Base-by-base conservation (phyloP, 768 basidiomycete species). In the Boletus subcaerulescens region DNA sequence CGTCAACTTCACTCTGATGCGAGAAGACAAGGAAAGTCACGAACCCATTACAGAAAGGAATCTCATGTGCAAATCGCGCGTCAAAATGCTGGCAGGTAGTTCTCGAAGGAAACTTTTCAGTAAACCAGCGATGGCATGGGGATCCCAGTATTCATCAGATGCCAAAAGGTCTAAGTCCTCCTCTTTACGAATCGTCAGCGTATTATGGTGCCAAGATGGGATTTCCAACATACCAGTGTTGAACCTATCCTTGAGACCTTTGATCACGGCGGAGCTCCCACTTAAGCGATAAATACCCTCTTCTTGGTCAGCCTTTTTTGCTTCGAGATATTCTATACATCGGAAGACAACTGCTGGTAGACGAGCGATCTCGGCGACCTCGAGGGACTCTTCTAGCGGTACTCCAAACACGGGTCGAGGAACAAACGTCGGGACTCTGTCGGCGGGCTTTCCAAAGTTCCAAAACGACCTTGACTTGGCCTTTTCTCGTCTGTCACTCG, bases 261-360 rank as follows among this genome's bases (percentile, higher is more conserved):
- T 97, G 76, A 98, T 94, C 53, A 96, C 93, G 33, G 93, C 90
- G 59, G 93, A 91, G 69, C 92, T 94, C 22, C 95, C 95, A 66
- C 90, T 94, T 56, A 99, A 74, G 55, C 97, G 86, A 74, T 98
- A 99, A 56, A 99, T 96, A 33, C 97, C 97, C 72, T 99, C 97
- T 66, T 99, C 97, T 61, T 91, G 85, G 57, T 98, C 92, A 20
- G 97, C 96, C 69, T 91, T 82, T 76, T 95, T 95, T 18, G 84
- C 82, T 75, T 98, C 93, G 52, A 99, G 77, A 73, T 96, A 99
- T 66, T 97, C 87, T 60, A 99, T 95, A 60, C 88, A 90, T 50
- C 97, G 85, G 77, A 95, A 99, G 33, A 97, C 87, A 62, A 98
- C 89, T 8, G 96, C 92, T 4, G 97, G 97, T 20, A 99, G 77